Evolutionary conservation across 192 early-diverging fungal species (phyloP).

Genomic region (Gryganskiella cystojenkinii): DNA sequence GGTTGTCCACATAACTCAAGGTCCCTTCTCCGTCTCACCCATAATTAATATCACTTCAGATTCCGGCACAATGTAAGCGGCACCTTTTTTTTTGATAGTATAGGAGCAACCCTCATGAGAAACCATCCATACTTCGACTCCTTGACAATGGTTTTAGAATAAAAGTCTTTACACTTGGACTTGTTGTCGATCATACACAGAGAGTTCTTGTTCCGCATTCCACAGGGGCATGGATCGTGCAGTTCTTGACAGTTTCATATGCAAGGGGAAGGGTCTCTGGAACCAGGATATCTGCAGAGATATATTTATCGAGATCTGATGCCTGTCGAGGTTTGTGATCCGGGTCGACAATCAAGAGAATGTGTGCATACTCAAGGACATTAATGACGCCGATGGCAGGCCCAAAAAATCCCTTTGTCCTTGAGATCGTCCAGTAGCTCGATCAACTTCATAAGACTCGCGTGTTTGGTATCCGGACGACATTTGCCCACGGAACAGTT

Average conservation of each 20-base stretch:
- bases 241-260: conserved; percentile 14
- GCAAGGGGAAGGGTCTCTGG: not conserved
- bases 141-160: not conserved
- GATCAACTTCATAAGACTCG: conserved; percentile 28
- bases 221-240: conserved; percentile 38
- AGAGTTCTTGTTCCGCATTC: not conserved
- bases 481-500: conserved; percentile 7
- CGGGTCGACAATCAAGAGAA: conserved; percentile 7
- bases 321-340: not conserved
- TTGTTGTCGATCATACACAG: not conserved
- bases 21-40: too few relatives aligned
- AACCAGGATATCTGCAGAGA: conserved; percentile 30
- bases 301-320: conserved; percentile 1
- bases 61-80: too few relatives aligned
- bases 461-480: not conserved
- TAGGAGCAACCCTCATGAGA: too few relatives aligned
- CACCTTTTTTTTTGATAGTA: too few relatives aligned
- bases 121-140: not conserved
- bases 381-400: conserved; percentile 5
- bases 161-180: not conserved
- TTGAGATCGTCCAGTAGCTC: conserved; percentile 9
- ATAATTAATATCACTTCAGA: too few relatives aligned
- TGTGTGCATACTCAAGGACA: conserved; percentile 36
- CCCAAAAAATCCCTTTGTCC: conserved; percentile 15
- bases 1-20: too few relatives aligned